phyloP scores from a whole-genome alignment of 805 yeast genomes.

The Nakazawaea laoshanensis region DNA sequence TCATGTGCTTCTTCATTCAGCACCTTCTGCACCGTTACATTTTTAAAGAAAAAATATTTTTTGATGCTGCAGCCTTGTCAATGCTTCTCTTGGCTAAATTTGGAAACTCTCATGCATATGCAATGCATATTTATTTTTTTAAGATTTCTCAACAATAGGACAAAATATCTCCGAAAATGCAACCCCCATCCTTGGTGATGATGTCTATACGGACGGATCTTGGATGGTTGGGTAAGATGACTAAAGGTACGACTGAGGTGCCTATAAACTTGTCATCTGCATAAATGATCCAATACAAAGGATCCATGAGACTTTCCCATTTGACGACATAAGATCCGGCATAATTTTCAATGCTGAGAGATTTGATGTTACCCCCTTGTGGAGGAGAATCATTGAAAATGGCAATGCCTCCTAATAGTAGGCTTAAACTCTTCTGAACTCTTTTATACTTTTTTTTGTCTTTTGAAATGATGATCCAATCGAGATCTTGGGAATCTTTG shows the following conservation, averaged over 20 bases:
- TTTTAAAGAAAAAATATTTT: no score
- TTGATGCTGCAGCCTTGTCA: no score
- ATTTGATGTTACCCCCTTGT: not conserved
- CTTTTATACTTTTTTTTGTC: no score
- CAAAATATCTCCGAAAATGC: conserved; percentile 6
- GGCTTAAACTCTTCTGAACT: no score
- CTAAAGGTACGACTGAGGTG: conserved; percentile 8
- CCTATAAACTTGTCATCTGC: conserved; percentile 6
- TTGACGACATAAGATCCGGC: not conserved
- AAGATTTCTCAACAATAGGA: not conserved
- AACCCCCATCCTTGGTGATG: conserved; percentile 10
- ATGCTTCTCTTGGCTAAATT: no score
- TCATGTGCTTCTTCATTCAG: no score
- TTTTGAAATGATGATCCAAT: no score
- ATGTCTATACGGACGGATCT: conserved; percentile 7
- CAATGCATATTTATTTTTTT: no score
- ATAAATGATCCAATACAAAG: conserved; percentile 9
- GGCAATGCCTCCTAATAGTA: no score
- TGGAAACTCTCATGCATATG: no score
- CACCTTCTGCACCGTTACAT: not conserved
- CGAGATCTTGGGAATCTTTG: no score
- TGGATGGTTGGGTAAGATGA: not conserved
- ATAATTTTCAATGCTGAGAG: not conserved
- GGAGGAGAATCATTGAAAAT: no score
- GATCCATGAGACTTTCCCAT: conserved; percentile 1